Base-by-base conservation (phyloP, 2,329 filamentous ascomycete genomes). In the Neopestalotiopsis sp. region DNA sequence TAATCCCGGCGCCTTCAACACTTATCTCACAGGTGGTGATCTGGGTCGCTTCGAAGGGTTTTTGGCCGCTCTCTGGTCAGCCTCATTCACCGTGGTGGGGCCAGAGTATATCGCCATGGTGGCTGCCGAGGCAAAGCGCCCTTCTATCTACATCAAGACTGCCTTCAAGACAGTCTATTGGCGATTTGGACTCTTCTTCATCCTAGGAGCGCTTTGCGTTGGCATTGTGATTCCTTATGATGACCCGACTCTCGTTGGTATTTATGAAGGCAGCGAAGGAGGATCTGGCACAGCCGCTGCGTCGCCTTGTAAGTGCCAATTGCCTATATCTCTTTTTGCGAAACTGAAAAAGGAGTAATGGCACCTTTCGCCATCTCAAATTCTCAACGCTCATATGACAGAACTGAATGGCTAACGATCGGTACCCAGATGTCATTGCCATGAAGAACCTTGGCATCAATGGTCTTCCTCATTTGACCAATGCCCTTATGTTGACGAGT, bases 111-210 rank as follows among this genome's bases (percentile, higher is more conserved):
- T 90, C 49, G 78, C 79, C 40, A 84, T 85, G 76, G 75, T 79
- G 1, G 75, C 79, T 20, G 77, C 73, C 53, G 88, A 90, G 77
- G 81, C 87, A 1, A 83, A 88, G 70, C 86, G 87, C 67, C 88
- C 88, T 0, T 84, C 88, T 30, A 77, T 78, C 12, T 82, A 86
- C 32, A 83, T 92, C 76, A 89, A 89, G 1, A 83, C 82, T 57
- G 89, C 90, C 1, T 91, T 85, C 79, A 90, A 90, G 68, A 86
- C 86, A 2, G 87, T 91, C 7, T 90, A 91, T 78, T 89, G 87
- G 74, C 87, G 90, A 49, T 81, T 92, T 49, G 88, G 86, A 0
- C 74, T 86, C 0, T 92, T 92, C 79, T 92, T 91, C 79, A 84
- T 91, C 20, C 83, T 91, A 9, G 87, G 89, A 3, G 87, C 88